phyloP scores from a whole-genome alignment of 805 yeast species.

The Lachancea lanzarotensis region DNA sequence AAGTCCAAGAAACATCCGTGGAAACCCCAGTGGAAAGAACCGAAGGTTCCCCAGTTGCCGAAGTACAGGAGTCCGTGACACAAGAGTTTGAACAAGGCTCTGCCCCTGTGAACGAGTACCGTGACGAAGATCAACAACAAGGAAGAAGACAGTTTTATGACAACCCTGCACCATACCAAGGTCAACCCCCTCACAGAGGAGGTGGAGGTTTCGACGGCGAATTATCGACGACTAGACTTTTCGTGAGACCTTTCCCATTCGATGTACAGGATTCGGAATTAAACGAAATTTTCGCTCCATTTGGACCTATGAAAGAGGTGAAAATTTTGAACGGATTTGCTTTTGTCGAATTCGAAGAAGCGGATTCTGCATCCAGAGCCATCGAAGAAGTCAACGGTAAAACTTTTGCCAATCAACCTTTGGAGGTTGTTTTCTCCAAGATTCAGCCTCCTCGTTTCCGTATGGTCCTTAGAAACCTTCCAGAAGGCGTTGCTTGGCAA shows the following conservation, averaged over 20 bases:
- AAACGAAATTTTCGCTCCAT: conserved; percentile 59
- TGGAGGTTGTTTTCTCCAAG: conserved; percentile 39
- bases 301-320: conserved; percentile 62
- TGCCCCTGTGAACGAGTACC: conserved; percentile 18
- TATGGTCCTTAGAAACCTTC: conserved; percentile 61
- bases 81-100: conserved; percentile 6
- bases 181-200: background rate
- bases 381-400: conserved; percentile 68
- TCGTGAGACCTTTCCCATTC: conserved; percentile 58
- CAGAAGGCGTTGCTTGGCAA: conserved; percentile 79
- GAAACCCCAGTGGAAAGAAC: conserved; percentile 12
- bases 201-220: conserved; percentile 25
- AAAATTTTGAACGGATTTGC: conserved; percentile 79
- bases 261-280: conserved; percentile 52
- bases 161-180: background rate
- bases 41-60: background rate
- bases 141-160: background rate
- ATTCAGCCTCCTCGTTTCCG: conserved; percentile 63
- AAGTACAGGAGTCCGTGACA: conserved; percentile 10
- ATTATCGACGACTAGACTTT: conserved; percentile 41
- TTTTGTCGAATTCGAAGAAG: conserved; percentile 74
- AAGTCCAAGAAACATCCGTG: background rate
- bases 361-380: conserved; percentile 69
- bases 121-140: conserved; percentile 3
- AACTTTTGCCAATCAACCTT: conserved; percentile 50